Conservation (phyloP, 2,329 filamentous ascomycete species). For the Alternaria gaisen region DNA sequence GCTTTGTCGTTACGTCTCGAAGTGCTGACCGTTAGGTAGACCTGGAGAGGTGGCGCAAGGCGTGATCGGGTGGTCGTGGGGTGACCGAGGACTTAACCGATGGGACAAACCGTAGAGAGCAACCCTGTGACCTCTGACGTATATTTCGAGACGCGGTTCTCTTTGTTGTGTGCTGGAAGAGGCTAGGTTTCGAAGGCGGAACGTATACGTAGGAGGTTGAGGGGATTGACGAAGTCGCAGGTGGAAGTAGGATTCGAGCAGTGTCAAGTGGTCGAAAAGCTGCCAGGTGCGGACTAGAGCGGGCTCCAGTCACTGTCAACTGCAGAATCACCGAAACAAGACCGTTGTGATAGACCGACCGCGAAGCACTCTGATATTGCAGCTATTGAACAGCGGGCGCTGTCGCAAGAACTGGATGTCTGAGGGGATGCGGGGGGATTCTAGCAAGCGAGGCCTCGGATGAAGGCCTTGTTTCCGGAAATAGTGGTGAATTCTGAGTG, state of each 20-base stretch:
- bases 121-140: conserved; percentile 48
- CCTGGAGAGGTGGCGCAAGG: conserved; percentile 44
- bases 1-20: conserved; percentile 47
- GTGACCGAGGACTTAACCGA: conserved; percentile 52
- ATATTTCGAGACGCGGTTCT: conserved; percentile 39
- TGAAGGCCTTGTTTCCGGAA: conserved; percentile 52
- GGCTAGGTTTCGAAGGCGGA: conserved; percentile 24
- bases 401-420: conserved; percentile 46
- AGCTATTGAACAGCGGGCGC: conserved; percentile 47
- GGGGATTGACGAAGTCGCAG: conserved; percentile 45
- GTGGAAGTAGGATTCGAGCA: conserved; percentile 40
- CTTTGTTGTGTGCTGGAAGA: conserved; percentile 24
- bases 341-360: conserved; percentile 47
- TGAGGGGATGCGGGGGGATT: conserved; percentile 43
- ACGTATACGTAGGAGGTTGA: conserved; percentile 31
- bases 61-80: conserved; percentile 51
- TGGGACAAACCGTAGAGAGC: conserved; percentile 51
- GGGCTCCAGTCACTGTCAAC: conserved; percentile 55
- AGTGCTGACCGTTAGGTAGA: conserved; percentile 49
- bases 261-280: conserved; percentile 45
- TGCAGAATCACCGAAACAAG: conserved; percentile 55
- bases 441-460: conserved; percentile 51
- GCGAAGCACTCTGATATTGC: conserved; percentile 50
- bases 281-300: conserved; percentile 45
- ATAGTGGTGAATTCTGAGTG: conserved; percentile 52